Evolutionary conservation across 2,329 filamentous ascomycete genomes (phyloP).

Genomic region (Stachybotrys echinatus): DNA sequence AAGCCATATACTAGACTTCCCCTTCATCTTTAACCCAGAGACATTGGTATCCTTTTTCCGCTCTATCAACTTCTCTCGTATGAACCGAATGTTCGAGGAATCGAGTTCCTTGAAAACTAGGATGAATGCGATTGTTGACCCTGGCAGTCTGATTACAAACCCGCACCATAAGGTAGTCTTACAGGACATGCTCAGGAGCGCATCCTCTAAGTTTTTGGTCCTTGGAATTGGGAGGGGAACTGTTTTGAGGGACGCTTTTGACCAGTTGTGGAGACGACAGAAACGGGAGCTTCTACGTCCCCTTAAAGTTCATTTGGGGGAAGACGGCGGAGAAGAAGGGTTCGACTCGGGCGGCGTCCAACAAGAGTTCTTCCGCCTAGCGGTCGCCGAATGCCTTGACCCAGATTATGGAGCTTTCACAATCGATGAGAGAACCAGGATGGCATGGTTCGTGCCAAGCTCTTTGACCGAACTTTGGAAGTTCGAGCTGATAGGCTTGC

Average conservation of each 20-base stretch:
- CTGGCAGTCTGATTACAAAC: slow-evolving; percentile 50
- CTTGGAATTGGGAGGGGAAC: slow-evolving; percentile 63
- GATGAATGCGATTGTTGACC: slow-evolving; percentile 50
- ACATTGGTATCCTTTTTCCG: slow-evolving; percentile 80
- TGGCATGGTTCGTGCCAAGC: slow-evolving; percentile 84
- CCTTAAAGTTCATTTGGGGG: slow-evolving; percentile 81
- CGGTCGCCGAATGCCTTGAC: slow-evolving; percentile 73
- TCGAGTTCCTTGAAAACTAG: slow-evolving; percentile 53
- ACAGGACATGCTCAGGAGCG: slow-evolving; percentile 57
- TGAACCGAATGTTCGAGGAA: slow-evolving; percentile 75
- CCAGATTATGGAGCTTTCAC: slow-evolving; percentile 77
- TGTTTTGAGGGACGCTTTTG: slow-evolving; percentile 68
- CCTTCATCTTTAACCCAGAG: slow-evolving; percentile 71
- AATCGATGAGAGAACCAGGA: slow-evolving; percentile 67
- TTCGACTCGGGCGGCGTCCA: slow-evolving; percentile 93
- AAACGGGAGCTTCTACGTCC: slow-evolving; percentile 77
- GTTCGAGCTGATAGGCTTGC: slow-evolving; percentile 79
- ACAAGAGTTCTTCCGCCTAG: slow-evolving; percentile 89
- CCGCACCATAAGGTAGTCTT: slow-evolving; percentile 56
- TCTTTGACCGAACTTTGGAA: slow-evolving; percentile 82
- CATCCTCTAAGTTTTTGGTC: slow-evolving; percentile 66
- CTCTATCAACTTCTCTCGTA: slow-evolving; percentile 78
- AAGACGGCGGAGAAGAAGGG: slow-evolving; percentile 78
- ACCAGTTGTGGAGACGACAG: slow-evolving; percentile 86
- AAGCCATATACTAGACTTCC: slow-evolving; percentile 72